Evolutionary conservation across 2,329 filamentous ascomycete species (phyloP).

Genomic region (Colletotrichum kahawae): DNA sequence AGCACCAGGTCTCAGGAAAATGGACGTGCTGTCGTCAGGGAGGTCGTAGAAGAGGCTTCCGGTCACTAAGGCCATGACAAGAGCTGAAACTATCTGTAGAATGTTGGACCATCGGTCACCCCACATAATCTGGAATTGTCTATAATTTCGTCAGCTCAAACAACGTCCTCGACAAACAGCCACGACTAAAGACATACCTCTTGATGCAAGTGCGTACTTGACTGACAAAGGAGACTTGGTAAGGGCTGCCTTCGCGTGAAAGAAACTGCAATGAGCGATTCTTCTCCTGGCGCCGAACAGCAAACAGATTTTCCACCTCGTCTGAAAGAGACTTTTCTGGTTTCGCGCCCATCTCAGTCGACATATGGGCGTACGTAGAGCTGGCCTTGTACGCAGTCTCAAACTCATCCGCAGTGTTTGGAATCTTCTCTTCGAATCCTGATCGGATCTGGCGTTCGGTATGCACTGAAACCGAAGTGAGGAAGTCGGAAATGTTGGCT

Average conservation of each 20-base stretch:
- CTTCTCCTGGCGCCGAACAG: background rate
- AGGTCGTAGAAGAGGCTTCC: slow-evolving; percentile 65
- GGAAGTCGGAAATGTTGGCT: slow-evolving; percentile 72
- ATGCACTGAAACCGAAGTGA: slow-evolving; percentile 75
- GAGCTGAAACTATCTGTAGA: slow-evolving; percentile 49
- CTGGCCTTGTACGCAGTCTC: slow-evolving; percentile 44
- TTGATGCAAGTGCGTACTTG: slow-evolving; percentile 45
- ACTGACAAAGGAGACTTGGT: slow-evolving; percentile 52
- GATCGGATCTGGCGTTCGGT: slow-evolving; percentile 71
- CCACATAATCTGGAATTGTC: slow-evolving; percentile 61
- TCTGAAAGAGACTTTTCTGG: background rate
- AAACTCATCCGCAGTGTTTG: slow-evolving; percentile 73
- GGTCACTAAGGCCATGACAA: slow-evolving; percentile 64
- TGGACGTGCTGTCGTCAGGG: slow-evolving; percentile 51
- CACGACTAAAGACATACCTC: background rate
- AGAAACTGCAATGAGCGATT: background rate
- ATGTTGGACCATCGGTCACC: slow-evolving; percentile 53
- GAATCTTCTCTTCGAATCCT: slow-evolving; percentile 69
- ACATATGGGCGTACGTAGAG: slow-evolving; percentile 41
- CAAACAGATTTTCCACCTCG: background rate
- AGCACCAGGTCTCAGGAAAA: slow-evolving; percentile 58
- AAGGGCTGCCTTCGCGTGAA: slow-evolving; percentile 26
- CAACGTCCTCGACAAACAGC: background rate
- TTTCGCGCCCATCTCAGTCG: slow-evolving; percentile 48
- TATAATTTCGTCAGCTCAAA: background rate